Conservation (phyloP, 139 green algal species). For the Raphidocelis subcapitata region DNA sequence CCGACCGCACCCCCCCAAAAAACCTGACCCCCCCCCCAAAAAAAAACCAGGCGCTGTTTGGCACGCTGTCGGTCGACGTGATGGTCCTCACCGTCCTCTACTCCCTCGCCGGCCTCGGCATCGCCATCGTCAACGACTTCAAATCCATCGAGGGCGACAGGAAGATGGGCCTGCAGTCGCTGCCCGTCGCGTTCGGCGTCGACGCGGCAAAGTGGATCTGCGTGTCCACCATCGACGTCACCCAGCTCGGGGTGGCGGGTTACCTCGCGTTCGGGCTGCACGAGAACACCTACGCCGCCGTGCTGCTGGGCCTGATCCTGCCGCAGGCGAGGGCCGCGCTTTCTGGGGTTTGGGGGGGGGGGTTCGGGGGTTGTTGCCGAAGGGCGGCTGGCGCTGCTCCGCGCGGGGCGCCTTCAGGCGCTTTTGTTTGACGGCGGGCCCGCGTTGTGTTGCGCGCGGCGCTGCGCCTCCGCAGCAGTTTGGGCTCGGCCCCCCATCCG, state of each 20-base stretch:
- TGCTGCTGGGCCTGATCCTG: constrained; percentile 90
- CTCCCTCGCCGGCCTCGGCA: constrained; percentile 93
- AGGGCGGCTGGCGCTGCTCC: no score
- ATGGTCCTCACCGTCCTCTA: constrained; percentile 97
- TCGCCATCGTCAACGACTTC: constrained; percentile 99
- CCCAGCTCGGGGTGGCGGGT: constrained; percentile 80
- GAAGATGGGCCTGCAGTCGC: constrained; percentile 81
- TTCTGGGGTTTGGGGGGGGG: neutral
- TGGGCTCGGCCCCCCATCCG: no score
- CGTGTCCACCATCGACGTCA: constrained; percentile 92
- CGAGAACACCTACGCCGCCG: constrained; percentile 80
- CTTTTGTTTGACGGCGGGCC: no score
- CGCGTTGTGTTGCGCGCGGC: no score
- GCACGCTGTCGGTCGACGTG: constrained; percentile 87
- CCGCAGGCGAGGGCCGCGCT: constrained; percentile 67
- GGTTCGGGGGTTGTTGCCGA: no score
- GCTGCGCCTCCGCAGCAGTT: no score
- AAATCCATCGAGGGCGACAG: constrained; percentile 70
- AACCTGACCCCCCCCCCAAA: no score
- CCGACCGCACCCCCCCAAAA: no score
- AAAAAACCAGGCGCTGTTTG: constrained; percentile 85
- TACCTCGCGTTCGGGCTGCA: constrained; percentile 86
- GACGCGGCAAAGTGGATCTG: constrained; percentile 98
- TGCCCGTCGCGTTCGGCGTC: constrained; percentile 97
- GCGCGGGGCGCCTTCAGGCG: no score